Percentiles rank a stretch among this genome's conserved stretches.
Evolutionary conservation across 805 yeast species (phyloP).

Genomic region (Torulaspora gathmanii): DNA sequence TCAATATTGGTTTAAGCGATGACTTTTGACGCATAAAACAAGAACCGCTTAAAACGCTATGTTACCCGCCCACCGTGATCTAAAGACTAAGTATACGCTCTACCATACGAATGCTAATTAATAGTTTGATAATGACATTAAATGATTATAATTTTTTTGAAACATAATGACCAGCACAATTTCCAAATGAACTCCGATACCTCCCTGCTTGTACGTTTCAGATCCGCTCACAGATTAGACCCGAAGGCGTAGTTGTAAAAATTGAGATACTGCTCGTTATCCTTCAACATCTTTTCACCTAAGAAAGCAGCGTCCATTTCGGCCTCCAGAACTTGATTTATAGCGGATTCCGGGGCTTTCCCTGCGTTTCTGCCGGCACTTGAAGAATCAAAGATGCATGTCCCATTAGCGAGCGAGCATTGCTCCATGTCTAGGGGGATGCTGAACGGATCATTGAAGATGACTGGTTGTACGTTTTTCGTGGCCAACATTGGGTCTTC

Average conservation of each 20-base stretch:
- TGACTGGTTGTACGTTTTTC: background rate
- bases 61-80: background rate
- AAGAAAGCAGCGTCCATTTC: slow-evolving; percentile 20
- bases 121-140: slow-evolving; percentile 1
- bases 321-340: slow-evolving; percentile 10
- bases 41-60: too few relatives aligned
- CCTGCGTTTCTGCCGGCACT: background rate
- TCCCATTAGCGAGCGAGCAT: slow-evolving; percentile 10
- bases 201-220: background rate
- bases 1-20: background rate
- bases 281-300: slow-evolving; percentile 27
- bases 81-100: background rate
- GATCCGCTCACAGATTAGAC: slow-evolving; percentile 3
- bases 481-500: slow-evolving; percentile 10
- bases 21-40: background rate
- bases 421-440: slow-evolving; percentile 25
- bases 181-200: slow-evolving; percentile 1
- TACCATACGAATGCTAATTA: background rate
- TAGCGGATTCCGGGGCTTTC: background rate
- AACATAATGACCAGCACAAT: slow-evolving; percentile 7
- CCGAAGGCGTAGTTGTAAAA: slow-evolving; percentile 26
- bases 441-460: slow-evolving; percentile 15
- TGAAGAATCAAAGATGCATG: slow-evolving; percentile 2
- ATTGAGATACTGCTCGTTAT: slow-evolving; percentile 30
- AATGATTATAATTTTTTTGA: background rate